Percentiles rank a stretch among this genome's conserved stretches.
phyloP scores from a whole-genome alignment of 495 filamentous ascomycete genomes.

The Amniculicola lignicola region DNA sequence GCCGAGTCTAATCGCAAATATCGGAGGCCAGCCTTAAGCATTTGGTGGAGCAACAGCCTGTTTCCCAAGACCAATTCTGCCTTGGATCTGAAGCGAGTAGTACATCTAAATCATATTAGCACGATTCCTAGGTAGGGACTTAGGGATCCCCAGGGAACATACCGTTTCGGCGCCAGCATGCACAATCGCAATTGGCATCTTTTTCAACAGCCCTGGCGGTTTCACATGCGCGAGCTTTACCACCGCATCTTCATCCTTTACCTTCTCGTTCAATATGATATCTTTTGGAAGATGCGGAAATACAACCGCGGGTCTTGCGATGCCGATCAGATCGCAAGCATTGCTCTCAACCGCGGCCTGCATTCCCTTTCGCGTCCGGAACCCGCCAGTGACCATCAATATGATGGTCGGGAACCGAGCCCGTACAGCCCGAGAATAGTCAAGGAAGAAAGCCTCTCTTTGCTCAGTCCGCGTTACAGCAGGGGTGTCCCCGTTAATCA shows the following conservation, averaged over 20 bases:
- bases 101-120: slow-evolving; percentile 15
- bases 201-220: slow-evolving; percentile 38
- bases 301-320: slow-evolving; percentile 54
- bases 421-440: slow-evolving; percentile 52
- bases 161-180: slow-evolving; percentile 47
- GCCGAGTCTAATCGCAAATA: too few relatives aligned
- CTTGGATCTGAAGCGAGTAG: slow-evolving; percentile 13
- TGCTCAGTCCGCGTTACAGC: slow-evolving; percentile 41
- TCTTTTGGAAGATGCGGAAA: slow-evolving; percentile 50
- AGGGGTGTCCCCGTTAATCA: slow-evolving; percentile 19
- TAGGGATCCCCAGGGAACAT: not conserved
- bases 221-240: slow-evolving; percentile 43
- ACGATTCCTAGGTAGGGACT: not conserved
- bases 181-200: slow-evolving; percentile 43
- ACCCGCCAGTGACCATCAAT: slow-evolving; percentile 56
- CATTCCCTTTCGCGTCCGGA: slow-evolving; percentile 55
- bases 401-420: slow-evolving; percentile 45
- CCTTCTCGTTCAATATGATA: slow-evolving; percentile 51
- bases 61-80: slow-evolving; percentile 9
- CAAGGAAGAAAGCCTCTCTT: slow-evolving; percentile 63
- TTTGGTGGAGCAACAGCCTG: too few relatives aligned
- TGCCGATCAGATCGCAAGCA: slow-evolving; percentile 58
- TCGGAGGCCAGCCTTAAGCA: too few relatives aligned
- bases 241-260: slow-evolving; percentile 51
- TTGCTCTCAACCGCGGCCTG: slow-evolving; percentile 50